Evolutionary conservation across 2,329 filamentous ascomycete genomes (phyloP).

Genomic region (Stachybotrys echinatus): DNA sequence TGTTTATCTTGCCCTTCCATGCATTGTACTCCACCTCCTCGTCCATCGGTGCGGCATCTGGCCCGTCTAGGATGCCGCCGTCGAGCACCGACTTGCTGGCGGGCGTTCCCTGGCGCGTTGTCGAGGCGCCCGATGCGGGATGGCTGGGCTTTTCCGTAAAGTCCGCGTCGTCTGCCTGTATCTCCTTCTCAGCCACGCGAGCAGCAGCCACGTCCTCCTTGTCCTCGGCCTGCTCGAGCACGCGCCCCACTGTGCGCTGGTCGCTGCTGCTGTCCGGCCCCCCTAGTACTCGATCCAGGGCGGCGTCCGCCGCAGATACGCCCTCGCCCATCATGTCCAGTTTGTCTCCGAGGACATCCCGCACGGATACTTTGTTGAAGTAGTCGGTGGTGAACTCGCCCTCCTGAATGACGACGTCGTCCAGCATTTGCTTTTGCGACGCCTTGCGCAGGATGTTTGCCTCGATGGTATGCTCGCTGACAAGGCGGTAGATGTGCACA

Average conservation of each 20-base stretch:
- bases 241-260: conserved; percentile 59
- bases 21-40: conserved; percentile 50
- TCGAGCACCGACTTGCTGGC: conserved; percentile 28
- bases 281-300: conserved; percentile 81
- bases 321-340: conserved; percentile 42
- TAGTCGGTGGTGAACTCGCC: conserved; percentile 97
- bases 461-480: conserved; percentile 92
- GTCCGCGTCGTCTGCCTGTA: conserved; percentile 79
- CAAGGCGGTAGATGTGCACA: conserved; percentile 93
- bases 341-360: conserved; percentile 61
- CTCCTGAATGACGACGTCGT: conserved; percentile 97
- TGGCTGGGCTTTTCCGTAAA: conserved; percentile 62
- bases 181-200: conserved; percentile 81
- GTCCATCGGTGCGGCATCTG: conserved; percentile 25
- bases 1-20: conserved; percentile 51
- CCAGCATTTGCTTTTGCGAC: conserved; percentile 95
- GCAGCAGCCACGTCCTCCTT: conserved; percentile 87
- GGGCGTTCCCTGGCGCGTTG: conserved; percentile 47
- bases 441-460: conserved; percentile 96
- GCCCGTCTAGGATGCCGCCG: conserved; percentile 18
- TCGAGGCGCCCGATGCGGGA: conserved; percentile 42
- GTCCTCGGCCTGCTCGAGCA: conserved; percentile 87
- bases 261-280: conserved; percentile 56
- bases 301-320: conserved; percentile 70
- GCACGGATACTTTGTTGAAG: conserved; percentile 73